Evolutionary conservation across 352 stramenopile genomes (phyloP).

Genomic region (Pythium apleroticum): DNA sequence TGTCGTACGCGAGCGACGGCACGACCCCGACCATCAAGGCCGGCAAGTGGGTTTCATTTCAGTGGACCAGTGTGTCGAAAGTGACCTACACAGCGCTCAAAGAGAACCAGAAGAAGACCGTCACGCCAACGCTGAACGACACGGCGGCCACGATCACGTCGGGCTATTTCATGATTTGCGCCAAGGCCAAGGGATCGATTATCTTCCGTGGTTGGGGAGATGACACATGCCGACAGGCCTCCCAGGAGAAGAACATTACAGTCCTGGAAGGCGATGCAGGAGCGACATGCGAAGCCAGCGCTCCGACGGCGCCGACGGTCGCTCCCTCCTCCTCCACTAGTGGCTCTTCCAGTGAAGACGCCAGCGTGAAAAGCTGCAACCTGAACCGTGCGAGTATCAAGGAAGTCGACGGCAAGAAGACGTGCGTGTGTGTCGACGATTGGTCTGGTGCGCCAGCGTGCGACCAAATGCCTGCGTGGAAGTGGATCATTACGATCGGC

Average conservation of each 20-base stretch:
- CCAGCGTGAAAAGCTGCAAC: slow-evolving; percentile 48
- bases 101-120: slow-evolving; percentile 62
- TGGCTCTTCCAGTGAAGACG: slow-evolving; percentile 17
- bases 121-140: slow-evolving; percentile 43
- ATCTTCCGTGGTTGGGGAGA: slow-evolving; percentile 60
- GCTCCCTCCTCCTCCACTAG: slow-evolving; percentile 2
- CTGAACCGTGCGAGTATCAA: slow-evolving; percentile 47
- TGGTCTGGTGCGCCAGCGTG: slow-evolving; percentile 35
- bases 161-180: slow-evolving; percentile 62
- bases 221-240: slow-evolving; percentile 52
- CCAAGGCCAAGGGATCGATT: slow-evolving; percentile 48
- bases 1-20: slow-evolving; percentile 23
- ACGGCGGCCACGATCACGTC: slow-evolving; percentile 33
- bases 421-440: slow-evolving; percentile 37
- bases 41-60: slow-evolving; percentile 48
- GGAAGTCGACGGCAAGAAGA: slow-evolving; percentile 32
- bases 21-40: slow-evolving; percentile 27
- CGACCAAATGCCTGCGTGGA: slow-evolving; percentile 36
- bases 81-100: slow-evolving; percentile 71
- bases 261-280: slow-evolving; percentile 32
- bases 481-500: slow-evolving; percentile 40
- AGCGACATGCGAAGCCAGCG: slow-evolving; percentile 20
- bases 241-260: slow-evolving; percentile 36
- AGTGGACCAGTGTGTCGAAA: slow-evolving; percentile 45
- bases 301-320: slow-evolving; percentile 15